Evolutionary conservation across 2,329 filamentous ascomycete genomes (phyloP).

Genomic region (Escovopsis sp.): DNA sequence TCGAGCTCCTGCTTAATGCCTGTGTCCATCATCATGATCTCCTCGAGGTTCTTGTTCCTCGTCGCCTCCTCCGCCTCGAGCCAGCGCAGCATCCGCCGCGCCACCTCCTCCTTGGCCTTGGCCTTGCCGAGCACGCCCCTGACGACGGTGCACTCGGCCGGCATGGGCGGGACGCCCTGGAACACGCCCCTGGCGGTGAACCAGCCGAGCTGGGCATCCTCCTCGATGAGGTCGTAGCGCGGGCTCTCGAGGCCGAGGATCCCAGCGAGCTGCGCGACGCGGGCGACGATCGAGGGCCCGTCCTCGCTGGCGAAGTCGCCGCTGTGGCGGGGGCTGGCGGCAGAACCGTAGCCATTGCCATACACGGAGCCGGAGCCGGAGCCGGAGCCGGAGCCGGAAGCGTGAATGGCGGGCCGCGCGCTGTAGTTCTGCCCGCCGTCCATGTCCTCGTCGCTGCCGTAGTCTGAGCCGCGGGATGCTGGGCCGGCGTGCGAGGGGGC

Average conservation of each 20-base stretch:
- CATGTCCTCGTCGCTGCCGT: neutral
- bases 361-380: no score
- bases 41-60: constrained; percentile 2
- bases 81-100: constrained; percentile 23
- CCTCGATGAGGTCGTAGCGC: constrained; percentile 17
- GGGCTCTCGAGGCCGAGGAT: constrained; percentile 20
- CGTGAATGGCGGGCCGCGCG: no score
- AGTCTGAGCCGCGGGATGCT: neutral
- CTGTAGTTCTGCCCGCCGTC: no score
- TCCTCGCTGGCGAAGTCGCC: constrained; percentile 3
- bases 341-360: no score
- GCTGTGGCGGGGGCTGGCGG: neutral
- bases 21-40: neutral
- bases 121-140: constrained; percentile 19
- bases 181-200: constrained; percentile 25
- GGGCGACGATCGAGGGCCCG: constrained; percentile 9
- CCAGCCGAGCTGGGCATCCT: constrained; percentile 10
- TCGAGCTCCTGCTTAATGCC: neutral
- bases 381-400: no score
- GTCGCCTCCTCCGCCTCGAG: constrained; percentile 15
- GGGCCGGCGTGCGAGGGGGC: neutral
- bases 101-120: constrained; percentile 23
- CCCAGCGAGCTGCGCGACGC: constrained; percentile 19
- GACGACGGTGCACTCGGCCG: constrained; percentile 20
- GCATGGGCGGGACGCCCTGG: constrained; percentile 15